Percentiles rank a stretch among this genome's conserved stretches.
Evolutionary conservation across 768 basidiomycete species (phyloP).

Genomic region (Psilocybe azurescens): DNA sequence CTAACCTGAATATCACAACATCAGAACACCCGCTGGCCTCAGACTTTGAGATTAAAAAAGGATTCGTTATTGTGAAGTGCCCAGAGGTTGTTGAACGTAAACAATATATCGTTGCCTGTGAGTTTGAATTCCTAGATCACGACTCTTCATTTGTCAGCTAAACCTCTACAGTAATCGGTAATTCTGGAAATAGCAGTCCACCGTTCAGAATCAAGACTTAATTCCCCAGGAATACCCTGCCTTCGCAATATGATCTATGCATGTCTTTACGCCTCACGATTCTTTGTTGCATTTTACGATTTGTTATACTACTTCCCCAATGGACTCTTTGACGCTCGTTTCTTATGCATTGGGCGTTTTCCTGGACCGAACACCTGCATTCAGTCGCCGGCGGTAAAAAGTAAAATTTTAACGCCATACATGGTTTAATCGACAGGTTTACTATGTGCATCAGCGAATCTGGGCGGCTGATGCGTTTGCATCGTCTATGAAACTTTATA

Average conservation of each 20-base stretch:
- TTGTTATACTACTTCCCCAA: not conserved
- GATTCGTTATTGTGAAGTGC: constrained; percentile 45
- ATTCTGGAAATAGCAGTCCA: constrained; percentile 60
- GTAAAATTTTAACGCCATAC: constrained; percentile 6
- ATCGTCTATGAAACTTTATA: constrained; percentile 1
- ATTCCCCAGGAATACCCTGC: not conserved
- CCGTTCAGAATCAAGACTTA: constrained; percentile 48
- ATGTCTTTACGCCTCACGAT: not conserved
- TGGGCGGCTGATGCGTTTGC: constrained; percentile 7
- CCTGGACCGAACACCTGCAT: not conserved
- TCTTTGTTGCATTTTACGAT: not conserved
- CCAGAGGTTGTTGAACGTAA: constrained; percentile 40
- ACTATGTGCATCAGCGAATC: constrained; percentile 12
- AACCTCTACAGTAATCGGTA: constrained; percentile 50
- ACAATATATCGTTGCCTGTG: constrained; percentile 58
- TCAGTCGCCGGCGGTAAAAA: constrained; percentile 15
- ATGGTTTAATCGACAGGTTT: constrained; percentile 11
- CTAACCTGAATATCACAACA: constrained; percentile 12
- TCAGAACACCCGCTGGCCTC: constrained; percentile 56
- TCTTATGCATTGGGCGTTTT: not conserved
- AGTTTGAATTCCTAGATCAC: constrained; percentile 29
- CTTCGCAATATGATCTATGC: not conserved
- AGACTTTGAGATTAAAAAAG: constrained; percentile 48
- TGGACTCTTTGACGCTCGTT: not conserved
- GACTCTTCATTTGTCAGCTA: constrained; percentile 2